Evolutionary conservation across 352 stramenopile species (phyloP), one percentile per base, ranked within the genome.

Genomic region (Pythium sukuiense): DNA sequence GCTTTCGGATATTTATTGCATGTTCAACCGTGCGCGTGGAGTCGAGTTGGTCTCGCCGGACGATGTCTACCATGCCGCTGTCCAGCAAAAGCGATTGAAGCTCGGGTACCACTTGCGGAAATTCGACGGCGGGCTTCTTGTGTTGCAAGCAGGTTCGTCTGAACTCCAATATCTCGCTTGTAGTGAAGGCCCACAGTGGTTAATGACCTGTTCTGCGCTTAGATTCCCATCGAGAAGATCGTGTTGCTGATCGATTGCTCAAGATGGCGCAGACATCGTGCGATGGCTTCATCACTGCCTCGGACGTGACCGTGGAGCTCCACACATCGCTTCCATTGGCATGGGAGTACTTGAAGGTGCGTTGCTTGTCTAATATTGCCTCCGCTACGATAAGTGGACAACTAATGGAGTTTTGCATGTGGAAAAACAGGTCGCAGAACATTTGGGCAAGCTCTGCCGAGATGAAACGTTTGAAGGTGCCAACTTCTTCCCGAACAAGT

Each of bases 1-100:
- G 26, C 79, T 99, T 6, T 98, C 97, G 27, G 97, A 99, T 83
- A 95, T 99, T 50, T 99, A 99, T 77, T 99, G 96, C 71, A 90
- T 99, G 63, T 99, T 99, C 65, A 99, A 99, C 82, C 89, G 97
- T 62, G 97, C 97, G 27, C 87, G 97, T 5, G 97, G 96, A 5
- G 97, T 98, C 3, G 97, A 99, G 69, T 78, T 99, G 43, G 91
- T 99, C 53, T 99, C 97, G 29, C 97, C 97, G 0, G 95, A 99
- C 54, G 97, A 99, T 87, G 72, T 99, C 20, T 92, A 98, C 48
- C 87, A 98, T 41, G 96, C 95, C 29, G 82, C 88, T 33, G 58
- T 83, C 46, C 71, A 97, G 58, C 90, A 98, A 61, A 89, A 92
- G 71, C 81, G 79, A 35, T 70, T 97, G 9, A 71, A 74, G 11